Conservation (phyloP, 345 rosid genomes). For the Hibiscus mutabilis region DNA sequence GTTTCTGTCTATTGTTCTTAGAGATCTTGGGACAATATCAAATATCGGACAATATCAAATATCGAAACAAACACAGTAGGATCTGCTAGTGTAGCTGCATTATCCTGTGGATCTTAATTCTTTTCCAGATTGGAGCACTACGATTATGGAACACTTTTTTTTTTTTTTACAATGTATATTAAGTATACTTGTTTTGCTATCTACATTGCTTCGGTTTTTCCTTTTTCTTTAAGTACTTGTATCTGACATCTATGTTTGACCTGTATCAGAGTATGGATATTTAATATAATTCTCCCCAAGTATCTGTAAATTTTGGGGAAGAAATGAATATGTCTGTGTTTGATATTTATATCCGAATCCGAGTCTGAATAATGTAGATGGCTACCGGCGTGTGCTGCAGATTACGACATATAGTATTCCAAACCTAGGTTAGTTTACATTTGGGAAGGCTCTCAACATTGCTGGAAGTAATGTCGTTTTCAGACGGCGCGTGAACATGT, state of each 20-base stretch:
- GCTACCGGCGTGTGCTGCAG: slow-evolving; percentile 22
- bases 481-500: not conserved
- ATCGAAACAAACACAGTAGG: not conserved
- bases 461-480: not conserved
- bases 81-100: not conserved
- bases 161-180: not conserved
- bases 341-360: not conserved
- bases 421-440: slow-evolving; percentile 13
- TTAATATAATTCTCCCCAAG: not conserved
- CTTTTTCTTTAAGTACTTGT: no score
- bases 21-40: not conserved
- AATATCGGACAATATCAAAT: not conserved
- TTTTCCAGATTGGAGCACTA: not conserved
- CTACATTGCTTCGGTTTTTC: not conserved
- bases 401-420: slow-evolving; percentile 22
- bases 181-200: not conserved
- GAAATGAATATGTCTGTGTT: not conserved
- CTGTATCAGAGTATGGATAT: not conserved
- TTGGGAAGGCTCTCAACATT: not conserved
- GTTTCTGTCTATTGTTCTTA: not conserved
- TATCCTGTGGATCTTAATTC: not conserved
- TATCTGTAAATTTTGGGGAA: not conserved
- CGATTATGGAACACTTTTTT: not conserved
- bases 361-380: not conserved
- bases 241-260: no score